A percentile compares a stretch with the other conserved stretches of the same genome.
Evolutionary conservation across 305 asterid species (phyloP).

Genomic region (Solanum hybrid): DNA sequence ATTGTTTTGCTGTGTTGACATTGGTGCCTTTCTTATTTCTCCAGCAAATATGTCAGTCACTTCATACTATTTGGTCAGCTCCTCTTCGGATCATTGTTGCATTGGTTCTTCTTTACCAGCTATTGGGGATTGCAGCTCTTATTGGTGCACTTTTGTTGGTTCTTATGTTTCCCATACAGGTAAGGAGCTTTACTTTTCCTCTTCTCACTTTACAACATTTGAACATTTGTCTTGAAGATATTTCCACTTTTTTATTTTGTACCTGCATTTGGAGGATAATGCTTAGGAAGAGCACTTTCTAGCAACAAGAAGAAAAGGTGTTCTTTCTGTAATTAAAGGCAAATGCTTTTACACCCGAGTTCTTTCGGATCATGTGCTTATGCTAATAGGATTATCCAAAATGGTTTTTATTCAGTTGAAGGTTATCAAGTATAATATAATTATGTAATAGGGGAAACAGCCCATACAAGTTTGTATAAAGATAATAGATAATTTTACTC

Average conservation of each 20-base stretch:
- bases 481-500: not conserved
- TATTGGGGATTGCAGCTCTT: conserved; percentile 79
- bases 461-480: not conserved
- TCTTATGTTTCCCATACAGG: conserved; percentile 77
- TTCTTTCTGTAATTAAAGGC: not conserved
- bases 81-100: conserved; percentile 81
- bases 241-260: not conserved
- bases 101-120: conserved; percentile 84
- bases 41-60: conserved; percentile 95
- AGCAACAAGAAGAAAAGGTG: not conserved
- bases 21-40: conserved; percentile 18
- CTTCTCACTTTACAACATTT: not conserved
- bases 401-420: not conserved
- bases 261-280: not conserved
- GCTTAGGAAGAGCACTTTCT: not conserved
- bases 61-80: conserved; percentile 88
- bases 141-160: conserved; percentile 69
- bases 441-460: not conserved
- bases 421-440: not conserved
- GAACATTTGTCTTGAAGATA: not conserved
- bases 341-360: not conserved
- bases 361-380: not conserved
- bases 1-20: not conserved
- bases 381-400: not conserved
- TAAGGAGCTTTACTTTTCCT: conserved; percentile 20